These are phyloP conservation scores for Fusarium sublunatum DNA, from an alignment of 2,329 filamentous ascomycete species.

Conservation along the genomic window DNA sequence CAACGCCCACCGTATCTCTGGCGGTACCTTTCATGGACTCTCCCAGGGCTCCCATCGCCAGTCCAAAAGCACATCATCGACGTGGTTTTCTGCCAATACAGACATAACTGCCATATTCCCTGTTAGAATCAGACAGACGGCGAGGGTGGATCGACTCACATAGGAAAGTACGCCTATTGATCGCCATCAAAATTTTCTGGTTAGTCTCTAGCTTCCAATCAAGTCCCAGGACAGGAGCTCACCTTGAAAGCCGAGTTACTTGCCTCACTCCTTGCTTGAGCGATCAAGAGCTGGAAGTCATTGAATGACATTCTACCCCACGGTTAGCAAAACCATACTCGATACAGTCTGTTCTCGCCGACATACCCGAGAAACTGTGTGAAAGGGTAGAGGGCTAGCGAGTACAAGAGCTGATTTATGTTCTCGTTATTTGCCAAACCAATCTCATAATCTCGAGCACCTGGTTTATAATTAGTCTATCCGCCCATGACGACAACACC, in stretches of 20 bases:
- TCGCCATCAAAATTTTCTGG: neutral
- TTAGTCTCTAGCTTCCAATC: conserved; percentile 13
- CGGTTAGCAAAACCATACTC: conserved; percentile 8
- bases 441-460: conserved; percentile 63
- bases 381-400: conserved; percentile 67
- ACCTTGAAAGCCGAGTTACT: conserved; percentile 68
- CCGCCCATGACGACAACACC: neutral
- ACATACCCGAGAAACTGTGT: conserved; percentile 61
- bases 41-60: neutral
- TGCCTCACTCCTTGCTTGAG: conserved; percentile 66
- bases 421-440: conserved; percentile 66
- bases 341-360: neutral
- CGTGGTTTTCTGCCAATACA: conserved; percentile 70
- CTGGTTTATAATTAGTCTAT: conserved; percentile 49
- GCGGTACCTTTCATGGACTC: neutral
- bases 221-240: conserved; percentile 21
- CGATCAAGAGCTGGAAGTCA: conserved; percentile 68
- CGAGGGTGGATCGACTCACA: too few species aligned
- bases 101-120: conserved; percentile 61
- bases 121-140: conserved; percentile 13
- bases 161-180: conserved; percentile 66
- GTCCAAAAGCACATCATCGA: conserved; percentile 22
- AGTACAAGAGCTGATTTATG: conserved; percentile 64
- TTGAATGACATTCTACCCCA: conserved; percentile 63
- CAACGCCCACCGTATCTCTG: neutral